Evolutionary conservation across 352 stramenopile species (phyloP).

Genomic region (Pythium vanterpoolii): DNA sequence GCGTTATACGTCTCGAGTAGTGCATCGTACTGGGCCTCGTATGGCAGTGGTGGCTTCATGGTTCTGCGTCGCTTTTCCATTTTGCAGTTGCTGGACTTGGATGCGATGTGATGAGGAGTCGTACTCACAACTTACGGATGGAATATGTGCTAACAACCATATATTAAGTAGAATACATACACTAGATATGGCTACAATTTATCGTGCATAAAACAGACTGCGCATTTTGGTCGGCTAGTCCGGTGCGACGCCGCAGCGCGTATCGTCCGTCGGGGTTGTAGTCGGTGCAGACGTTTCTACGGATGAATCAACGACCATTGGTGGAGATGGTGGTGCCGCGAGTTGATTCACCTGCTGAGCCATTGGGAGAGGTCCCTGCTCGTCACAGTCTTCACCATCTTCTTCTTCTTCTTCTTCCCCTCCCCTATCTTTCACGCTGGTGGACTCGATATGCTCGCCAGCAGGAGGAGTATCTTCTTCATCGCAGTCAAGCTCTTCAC

Average conservation of each 20-base stretch:
- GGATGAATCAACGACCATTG: not conserved
- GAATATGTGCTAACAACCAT: not conserved
- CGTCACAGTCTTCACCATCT: not conserved
- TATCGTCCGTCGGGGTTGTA: not conserved
- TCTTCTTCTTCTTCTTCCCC: not conserved
- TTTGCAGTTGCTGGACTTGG: not conserved
- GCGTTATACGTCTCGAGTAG: slow-evolving; percentile 12
- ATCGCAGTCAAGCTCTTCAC: not conserved
- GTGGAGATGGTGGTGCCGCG: not conserved
- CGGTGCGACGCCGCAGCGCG: not conserved
- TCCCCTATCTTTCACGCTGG: not conserved
- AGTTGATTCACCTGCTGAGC: not conserved
- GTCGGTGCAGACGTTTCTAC: not conserved
- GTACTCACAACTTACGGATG: not conserved
- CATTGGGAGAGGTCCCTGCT: not conserved
- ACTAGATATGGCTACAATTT: not conserved
- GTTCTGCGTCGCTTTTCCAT: not conserved
- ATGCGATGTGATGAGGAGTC: not conserved
- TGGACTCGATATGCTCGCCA: too few species aligned
- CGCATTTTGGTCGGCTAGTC: not conserved
- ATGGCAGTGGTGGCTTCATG: not conserved
- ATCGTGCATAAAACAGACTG: not conserved
- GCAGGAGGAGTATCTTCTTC: not conserved
- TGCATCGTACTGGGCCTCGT: slow-evolving; percentile 15
- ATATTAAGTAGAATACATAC: not conserved